These are phyloP conservation scores for Coniosporium apollinis DNA, from an alignment of 495 filamentous ascomycete species.

Conservation along the genomic window DNA sequence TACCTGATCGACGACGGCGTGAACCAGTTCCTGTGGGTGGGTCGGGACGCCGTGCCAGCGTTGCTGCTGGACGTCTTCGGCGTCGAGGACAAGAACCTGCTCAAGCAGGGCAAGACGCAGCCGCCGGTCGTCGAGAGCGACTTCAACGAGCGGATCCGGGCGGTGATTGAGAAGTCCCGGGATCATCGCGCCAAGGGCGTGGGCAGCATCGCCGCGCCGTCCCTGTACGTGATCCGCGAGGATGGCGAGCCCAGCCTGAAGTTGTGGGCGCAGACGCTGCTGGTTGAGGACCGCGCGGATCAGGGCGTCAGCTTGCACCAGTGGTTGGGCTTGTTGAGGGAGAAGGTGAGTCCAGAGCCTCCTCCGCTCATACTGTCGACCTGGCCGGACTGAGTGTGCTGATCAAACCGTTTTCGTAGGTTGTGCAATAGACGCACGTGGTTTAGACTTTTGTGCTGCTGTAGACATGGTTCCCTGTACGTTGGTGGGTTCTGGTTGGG, in stretches of 20 bases:
- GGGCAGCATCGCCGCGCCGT: slow-evolving; percentile 79
- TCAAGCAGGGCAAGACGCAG: slow-evolving; percentile 79
- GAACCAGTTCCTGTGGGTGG: slow-evolving; percentile 95
- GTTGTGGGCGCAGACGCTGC: slow-evolving; percentile 88
- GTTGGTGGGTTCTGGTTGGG: not conserved
- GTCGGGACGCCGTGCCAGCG: slow-evolving; percentile 80
- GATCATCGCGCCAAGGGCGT: slow-evolving; percentile 72
- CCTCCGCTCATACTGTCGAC: too few relatives aligned
- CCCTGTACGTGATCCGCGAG: slow-evolving; percentile 84
- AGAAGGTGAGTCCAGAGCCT: slow-evolving; percentile 61
- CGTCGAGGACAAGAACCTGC: slow-evolving; percentile 53
- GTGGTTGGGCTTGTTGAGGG: slow-evolving; percentile 81
- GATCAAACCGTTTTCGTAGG: not conserved
- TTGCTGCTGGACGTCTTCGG: slow-evolving; percentile 84
- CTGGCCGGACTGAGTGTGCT: too few relatives aligned
- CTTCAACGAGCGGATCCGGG: slow-evolving; percentile 85
- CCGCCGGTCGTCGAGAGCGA: slow-evolving; percentile 83
- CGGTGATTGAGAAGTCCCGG: slow-evolving; percentile 77
- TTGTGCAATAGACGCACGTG: not conserved
- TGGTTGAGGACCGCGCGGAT: slow-evolving; percentile 91
- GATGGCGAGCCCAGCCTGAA: slow-evolving; percentile 91
- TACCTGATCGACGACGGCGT: slow-evolving; percentile 97
- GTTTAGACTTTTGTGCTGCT: too few relatives aligned
- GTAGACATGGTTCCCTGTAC: too few relatives aligned
- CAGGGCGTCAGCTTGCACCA: slow-evolving; percentile 81